These are phyloP conservation scores for Laguncularia racemosa DNA, from an alignment of 345 rosid genomes.

Conservation along the genomic window DNA sequence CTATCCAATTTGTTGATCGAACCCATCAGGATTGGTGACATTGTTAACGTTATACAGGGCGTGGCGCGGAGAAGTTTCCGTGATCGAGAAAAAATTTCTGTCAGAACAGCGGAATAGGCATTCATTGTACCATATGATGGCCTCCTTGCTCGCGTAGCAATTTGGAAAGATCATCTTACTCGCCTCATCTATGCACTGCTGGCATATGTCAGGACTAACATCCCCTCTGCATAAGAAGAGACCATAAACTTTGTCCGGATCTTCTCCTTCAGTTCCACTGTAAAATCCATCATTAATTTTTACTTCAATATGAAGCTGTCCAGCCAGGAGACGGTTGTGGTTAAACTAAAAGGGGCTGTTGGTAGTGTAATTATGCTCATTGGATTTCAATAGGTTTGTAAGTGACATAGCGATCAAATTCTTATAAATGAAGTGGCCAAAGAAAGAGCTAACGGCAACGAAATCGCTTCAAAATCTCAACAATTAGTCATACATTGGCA, in stretches of 20 bases:
- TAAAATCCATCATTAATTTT: neutral
- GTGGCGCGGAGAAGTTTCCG: neutral
- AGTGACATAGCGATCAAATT: too few species aligned
- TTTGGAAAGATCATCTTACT: neutral
- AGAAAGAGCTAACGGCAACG: too few species aligned
- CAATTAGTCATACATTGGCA: too few species aligned
- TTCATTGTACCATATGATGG: constrained; percentile 24
- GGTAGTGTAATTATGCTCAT: too few species aligned
- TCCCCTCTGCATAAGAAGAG: constrained; percentile 13
- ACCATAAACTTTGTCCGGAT: constrained; percentile 9
- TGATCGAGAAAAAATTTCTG: neutral
- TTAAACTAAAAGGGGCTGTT: neutral
- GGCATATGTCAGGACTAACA: neutral
- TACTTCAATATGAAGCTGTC: neutral
- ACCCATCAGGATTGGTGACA: neutral
- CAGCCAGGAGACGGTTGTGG: neutral
- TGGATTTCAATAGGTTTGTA: too few species aligned
- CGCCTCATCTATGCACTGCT: constrained; percentile 9
- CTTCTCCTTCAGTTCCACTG: neutral
- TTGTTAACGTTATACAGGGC: neutral
- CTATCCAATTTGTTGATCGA: too few species aligned
- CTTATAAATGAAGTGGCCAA: too few species aligned
- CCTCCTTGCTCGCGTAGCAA: constrained; percentile 19
- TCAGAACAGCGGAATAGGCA: constrained; percentile 30
- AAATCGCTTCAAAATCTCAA: too few species aligned